Conservation (phyloP, 257 asterid genomes). For the Coffea canephora region DNA sequence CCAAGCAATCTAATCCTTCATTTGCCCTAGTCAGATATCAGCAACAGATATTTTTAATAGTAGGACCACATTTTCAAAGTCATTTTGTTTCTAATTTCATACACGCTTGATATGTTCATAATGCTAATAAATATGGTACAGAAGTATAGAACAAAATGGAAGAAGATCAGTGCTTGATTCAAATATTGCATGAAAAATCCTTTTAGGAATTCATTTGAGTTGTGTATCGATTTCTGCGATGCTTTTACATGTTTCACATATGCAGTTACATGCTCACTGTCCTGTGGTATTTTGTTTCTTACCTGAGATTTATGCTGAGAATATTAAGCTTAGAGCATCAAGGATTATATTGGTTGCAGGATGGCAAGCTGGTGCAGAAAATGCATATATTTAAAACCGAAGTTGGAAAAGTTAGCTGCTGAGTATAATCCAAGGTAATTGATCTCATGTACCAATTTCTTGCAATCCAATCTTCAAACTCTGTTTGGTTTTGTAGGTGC, state of each 20-base stretch:
- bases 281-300: not conserved
- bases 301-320: not conserved
- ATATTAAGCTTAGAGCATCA: constrained; percentile 1
- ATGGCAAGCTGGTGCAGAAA: constrained; percentile 97
- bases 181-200: not conserved
- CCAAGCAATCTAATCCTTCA: not conserved
- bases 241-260: not conserved
- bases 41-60: not conserved
- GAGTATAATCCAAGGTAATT: constrained; percentile 77
- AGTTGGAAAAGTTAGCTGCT: constrained; percentile 86
- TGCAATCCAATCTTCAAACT: not conserved
- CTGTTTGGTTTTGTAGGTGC: not conserved
- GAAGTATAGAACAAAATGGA: not conserved
- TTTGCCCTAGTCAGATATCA: not conserved
- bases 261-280: not conserved
- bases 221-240: not conserved
- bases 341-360: constrained; percentile 44
- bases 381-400: constrained; percentile 91
- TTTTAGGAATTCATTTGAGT: not conserved
- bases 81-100: not conserved
- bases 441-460: not conserved
- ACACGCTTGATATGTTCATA: not conserved
- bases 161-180: not conserved
- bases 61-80: constrained; percentile 1
- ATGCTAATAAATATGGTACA: not conserved